These are phyloP conservation scores for Phytophthora crassamura DNA, from an alignment of 352 stramenopile species.

Conservation along the genomic window DNA sequence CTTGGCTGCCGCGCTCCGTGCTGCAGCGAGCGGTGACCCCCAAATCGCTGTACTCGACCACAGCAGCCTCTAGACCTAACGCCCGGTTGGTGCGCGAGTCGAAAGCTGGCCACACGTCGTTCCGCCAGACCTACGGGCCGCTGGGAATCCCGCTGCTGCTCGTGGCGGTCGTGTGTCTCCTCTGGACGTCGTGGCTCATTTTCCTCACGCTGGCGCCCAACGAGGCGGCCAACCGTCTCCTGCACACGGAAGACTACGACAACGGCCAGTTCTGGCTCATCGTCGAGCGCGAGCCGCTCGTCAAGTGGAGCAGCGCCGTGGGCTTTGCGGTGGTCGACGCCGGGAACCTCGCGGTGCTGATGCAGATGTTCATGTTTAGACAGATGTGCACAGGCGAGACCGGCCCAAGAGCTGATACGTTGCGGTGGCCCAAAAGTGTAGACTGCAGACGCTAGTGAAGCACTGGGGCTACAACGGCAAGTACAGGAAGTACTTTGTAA, in stretches of 20 bases:
- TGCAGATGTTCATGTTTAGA: conserved; percentile 30
- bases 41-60: not conserved
- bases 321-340: conserved; percentile 23
- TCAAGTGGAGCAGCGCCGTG: conserved; percentile 17
- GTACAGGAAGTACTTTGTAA: conserved; percentile 24
- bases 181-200: conserved; percentile 39
- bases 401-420: conserved; percentile 15
- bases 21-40: not conserved
- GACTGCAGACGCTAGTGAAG: conserved; percentile 4
- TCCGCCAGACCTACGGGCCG: conserved; percentile 27
- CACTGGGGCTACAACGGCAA: conserved; percentile 26
- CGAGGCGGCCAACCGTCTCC: conserved; percentile 33
- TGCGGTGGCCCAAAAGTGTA: conserved; percentile 4
- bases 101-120: not conserved
- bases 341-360: conserved; percentile 19
- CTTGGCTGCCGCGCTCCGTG: not conserved
- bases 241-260: conserved; percentile 38
- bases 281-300: conserved; percentile 13
- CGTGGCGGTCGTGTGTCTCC: conserved; percentile 19
- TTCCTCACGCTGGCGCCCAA: conserved; percentile 32
- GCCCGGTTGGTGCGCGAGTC: conserved; percentile 2
- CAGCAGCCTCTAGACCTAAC: conserved; percentile 1
- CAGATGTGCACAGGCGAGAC: conserved; percentile 1
- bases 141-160: conserved; percentile 26
- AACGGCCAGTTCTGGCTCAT: conserved; percentile 42